Evolutionary conservation across 2,329 filamentous ascomycete species (phyloP).

Genomic region (Fusarium verticillioides): DNA sequence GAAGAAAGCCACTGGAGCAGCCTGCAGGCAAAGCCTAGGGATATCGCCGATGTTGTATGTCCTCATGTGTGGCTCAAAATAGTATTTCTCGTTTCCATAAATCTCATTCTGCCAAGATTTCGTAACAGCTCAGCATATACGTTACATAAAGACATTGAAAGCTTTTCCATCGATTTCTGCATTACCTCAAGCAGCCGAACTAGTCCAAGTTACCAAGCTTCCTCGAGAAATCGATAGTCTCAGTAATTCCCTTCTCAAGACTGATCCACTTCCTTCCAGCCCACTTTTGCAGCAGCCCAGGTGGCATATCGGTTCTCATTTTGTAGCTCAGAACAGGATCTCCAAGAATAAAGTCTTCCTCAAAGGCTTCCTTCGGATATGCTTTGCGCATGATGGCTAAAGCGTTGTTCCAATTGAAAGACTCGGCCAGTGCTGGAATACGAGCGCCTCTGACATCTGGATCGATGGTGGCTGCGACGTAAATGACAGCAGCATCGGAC

Average conservation of each 20-base stretch:
- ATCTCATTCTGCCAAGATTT: neutral
- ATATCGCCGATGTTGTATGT: fast-evolving
- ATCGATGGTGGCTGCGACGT: slow-evolving; percentile 30
- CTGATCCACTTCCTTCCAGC: slow-evolving; percentile 31
- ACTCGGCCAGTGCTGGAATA: slow-evolving; percentile 9
- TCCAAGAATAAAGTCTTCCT: slow-evolving; percentile 22
- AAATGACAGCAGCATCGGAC: slow-evolving; percentile 31
- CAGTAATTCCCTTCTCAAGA: slow-evolving; percentile 14
- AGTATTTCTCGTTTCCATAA: neutral
- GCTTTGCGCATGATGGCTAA: slow-evolving; percentile 17
- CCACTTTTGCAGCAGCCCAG: slow-evolving; percentile 27
- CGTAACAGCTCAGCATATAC: neutral
- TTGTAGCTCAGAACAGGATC: slow-evolving; percentile 26
- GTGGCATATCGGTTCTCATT: slow-evolving; percentile 30
- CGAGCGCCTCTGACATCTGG: slow-evolving; percentile 19
- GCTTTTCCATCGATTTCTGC: neutral
- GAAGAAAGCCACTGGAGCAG: neutral
- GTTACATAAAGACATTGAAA: neutral
- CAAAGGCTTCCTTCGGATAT: slow-evolving; percentile 19
- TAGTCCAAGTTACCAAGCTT: slow-evolving; percentile 11
- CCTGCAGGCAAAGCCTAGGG: neutral
- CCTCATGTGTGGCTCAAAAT: neutral
- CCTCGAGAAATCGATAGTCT: slow-evolving; percentile 16
- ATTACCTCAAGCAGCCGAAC: fast-evolving
- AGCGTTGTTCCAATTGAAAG: slow-evolving; percentile 36